Percentiles rank a stretch among this genome's conserved stretches.
Evolutionary conservation across 2,329 filamentous ascomycete species (phyloP).

Genomic region (Cercospora sp.): DNA sequence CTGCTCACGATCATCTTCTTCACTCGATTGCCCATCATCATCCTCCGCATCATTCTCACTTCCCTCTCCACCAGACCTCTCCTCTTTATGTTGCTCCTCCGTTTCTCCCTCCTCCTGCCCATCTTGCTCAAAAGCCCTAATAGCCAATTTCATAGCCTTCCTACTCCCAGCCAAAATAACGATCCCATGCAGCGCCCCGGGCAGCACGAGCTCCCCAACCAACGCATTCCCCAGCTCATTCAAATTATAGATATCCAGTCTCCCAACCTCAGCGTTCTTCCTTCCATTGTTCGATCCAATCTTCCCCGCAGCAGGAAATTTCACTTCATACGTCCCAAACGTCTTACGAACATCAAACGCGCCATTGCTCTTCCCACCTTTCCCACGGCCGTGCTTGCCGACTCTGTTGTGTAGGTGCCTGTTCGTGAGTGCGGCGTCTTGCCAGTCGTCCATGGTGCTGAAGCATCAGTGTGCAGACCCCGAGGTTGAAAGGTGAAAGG

Average conservation of each 20-base stretch:
- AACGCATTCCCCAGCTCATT: constrained; percentile 11
- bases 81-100: neutral
- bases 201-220: constrained; percentile 9
- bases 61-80: neutral
- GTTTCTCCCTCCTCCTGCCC: neutral
- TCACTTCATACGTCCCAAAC: constrained; percentile 11
- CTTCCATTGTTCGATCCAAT: neutral
- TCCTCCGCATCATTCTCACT: neutral
- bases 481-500: neutral
- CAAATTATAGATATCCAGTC: constrained; percentile 11
- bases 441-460: constrained; percentile 16
- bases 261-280: neutral
- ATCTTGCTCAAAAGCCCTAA: neutral
- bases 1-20: neutral
- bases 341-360: constrained; percentile 10
- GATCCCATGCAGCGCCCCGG: neutral
- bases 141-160: constrained; percentile 11
- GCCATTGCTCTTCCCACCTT: constrained; percentile 9
- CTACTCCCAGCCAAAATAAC: constrained; percentile 13
- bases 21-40: neutral
- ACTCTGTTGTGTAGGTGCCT: constrained; percentile 15
- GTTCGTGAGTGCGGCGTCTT: constrained; percentile 11
- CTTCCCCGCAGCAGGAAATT: constrained; percentile 6
- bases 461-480: neutral
- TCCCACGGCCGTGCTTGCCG: neutral